These are phyloP conservation scores for Quillaja saponaria DNA, from an alignment of 306 rosid genomes.

Conservation along the genomic window DNA sequence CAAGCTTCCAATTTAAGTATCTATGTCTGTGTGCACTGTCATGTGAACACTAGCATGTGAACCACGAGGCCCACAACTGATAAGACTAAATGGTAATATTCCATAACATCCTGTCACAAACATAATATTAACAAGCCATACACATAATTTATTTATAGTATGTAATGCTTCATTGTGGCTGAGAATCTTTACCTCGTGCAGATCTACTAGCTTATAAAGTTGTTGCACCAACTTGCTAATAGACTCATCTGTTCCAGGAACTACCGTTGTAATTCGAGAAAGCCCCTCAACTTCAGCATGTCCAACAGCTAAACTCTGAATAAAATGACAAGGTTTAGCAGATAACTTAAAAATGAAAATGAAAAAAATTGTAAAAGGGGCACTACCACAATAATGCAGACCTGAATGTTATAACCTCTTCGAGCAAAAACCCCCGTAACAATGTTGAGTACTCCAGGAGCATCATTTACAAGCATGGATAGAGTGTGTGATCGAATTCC, in stretches of 20 bases:
- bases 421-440: constrained; percentile 83
- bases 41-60: constrained; percentile 15
- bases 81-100: constrained; percentile 11
- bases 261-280: constrained; percentile 86
- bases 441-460: constrained; percentile 77
- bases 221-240: constrained; percentile 75
- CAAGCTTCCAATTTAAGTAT: constrained; percentile 13
- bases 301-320: constrained; percentile 89
- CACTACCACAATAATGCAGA: constrained; percentile 21
- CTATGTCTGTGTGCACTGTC: background rate
- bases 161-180: constrained; percentile 21
- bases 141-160: constrained; percentile 23
- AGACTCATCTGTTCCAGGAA: constrained; percentile 84
- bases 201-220: constrained; percentile 69
- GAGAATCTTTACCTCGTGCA: constrained; percentile 61
- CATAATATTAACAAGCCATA: constrained; percentile 13
- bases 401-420: constrained; percentile 93
- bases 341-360: constrained; percentile 1
- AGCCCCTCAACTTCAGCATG: constrained; percentile 80
- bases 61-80: background rate
- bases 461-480: constrained; percentile 74
- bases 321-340: constrained; percentile 23
- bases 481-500: constrained; percentile 81
- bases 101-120: constrained; percentile 9
- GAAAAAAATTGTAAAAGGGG: constrained; percentile 12